Evolutionary conservation across 2,329 filamentous ascomycete species (phyloP).

Genomic region (Colletotrichum abscissum): DNA sequence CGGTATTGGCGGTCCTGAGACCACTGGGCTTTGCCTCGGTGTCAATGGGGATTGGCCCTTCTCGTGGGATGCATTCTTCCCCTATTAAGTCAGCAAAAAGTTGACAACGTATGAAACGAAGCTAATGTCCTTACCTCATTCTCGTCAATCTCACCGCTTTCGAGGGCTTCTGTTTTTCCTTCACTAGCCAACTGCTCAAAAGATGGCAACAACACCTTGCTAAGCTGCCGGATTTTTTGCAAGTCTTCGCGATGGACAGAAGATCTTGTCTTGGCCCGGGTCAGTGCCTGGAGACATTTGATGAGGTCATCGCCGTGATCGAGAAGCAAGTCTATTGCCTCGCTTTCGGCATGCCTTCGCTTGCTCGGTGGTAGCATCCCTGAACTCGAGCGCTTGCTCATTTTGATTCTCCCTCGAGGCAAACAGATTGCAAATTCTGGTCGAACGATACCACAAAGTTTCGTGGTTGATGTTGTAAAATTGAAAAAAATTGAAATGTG

Average conservation of each 20-base stretch:
- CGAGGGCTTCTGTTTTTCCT: not conserved
- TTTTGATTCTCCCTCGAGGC: not conserved
- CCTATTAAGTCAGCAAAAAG: not conserved
- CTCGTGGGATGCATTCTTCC: not conserved
- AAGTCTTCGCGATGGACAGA: not conserved
- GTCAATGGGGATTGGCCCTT: not conserved
- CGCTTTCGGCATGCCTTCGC: slow-evolving; percentile 32
- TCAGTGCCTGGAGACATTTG: slow-evolving; percentile 50
- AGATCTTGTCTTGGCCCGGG: slow-evolving; percentile 34
- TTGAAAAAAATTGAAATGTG: not conserved
- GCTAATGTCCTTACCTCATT: not conserved
- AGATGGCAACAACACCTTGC: slow-evolving; percentile 43
- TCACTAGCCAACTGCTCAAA: slow-evolving; percentile 37
- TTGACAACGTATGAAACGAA: too few species aligned
- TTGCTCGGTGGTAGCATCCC: slow-evolving; percentile 34
- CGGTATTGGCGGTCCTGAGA: slow-evolving; percentile 13
- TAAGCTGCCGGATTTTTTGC: slow-evolving; percentile 32
- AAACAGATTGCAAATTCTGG: not conserved
- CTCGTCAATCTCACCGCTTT: not conserved
- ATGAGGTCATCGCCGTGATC: slow-evolving; percentile 52
- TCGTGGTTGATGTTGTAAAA: not conserved
- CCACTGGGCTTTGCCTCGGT: not conserved
- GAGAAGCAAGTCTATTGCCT: slow-evolving; percentile 45
- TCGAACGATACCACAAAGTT: too few species aligned
- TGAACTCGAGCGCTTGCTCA: slow-evolving; percentile 31